Evolutionary conservation across 352 stramenopile genomes (phyloP).

Genomic region (Plasmopara viticola): DNA sequence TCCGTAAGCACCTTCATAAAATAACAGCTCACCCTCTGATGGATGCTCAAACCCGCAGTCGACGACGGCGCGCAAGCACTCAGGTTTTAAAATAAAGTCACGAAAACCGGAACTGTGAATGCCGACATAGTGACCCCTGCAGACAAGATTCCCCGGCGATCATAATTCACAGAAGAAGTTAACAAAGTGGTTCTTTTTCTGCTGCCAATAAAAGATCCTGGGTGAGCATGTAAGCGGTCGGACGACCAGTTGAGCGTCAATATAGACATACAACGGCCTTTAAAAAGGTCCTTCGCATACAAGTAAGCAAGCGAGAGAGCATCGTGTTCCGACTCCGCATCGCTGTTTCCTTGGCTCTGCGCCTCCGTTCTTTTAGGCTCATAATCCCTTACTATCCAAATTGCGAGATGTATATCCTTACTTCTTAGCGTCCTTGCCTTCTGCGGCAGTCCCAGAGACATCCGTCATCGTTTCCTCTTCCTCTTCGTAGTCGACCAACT

Average conservation of each 20-base stretch:
- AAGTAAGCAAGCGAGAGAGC: constrained; percentile 17
- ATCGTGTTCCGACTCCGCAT: constrained; percentile 11
- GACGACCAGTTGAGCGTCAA: constrained; percentile 15
- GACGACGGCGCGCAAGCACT: constrained; percentile 97
- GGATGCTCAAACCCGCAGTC: constrained; percentile 99
- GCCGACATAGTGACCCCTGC: constrained; percentile 98
- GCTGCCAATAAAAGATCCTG: constrained; percentile 8
- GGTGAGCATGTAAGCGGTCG: constrained; percentile 12
- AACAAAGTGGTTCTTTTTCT: constrained; percentile 45
- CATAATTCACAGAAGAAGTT: constrained; percentile 64
- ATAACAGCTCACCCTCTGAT: constrained; percentile 86
- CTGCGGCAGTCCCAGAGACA: constrained; percentile 57
- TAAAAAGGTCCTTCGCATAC: constrained; percentile 15
- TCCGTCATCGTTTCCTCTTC: constrained; percentile 81
- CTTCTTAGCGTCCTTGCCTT: constrained; percentile 88
- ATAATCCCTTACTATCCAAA: constrained; percentile 9
- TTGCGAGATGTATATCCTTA: constrained; percentile 48
- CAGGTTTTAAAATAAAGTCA: constrained; percentile 99
- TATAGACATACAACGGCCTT: constrained; percentile 20
- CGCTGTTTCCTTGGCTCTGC: constrained; percentile 18
- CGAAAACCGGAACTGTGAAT: constrained; percentile 99
- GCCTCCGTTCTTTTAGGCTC: constrained; percentile 16
- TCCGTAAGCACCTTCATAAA: too few relatives aligned
- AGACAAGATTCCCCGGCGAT: constrained; percentile 19
- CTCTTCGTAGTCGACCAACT: constrained; percentile 87